A percentile compares a stretch with the other conserved stretches of the same genome.
These are phyloP conservation scores for Russula sp. DNA, from an alignment of 768 basidiomycete species.

Conservation along the genomic window DNA sequence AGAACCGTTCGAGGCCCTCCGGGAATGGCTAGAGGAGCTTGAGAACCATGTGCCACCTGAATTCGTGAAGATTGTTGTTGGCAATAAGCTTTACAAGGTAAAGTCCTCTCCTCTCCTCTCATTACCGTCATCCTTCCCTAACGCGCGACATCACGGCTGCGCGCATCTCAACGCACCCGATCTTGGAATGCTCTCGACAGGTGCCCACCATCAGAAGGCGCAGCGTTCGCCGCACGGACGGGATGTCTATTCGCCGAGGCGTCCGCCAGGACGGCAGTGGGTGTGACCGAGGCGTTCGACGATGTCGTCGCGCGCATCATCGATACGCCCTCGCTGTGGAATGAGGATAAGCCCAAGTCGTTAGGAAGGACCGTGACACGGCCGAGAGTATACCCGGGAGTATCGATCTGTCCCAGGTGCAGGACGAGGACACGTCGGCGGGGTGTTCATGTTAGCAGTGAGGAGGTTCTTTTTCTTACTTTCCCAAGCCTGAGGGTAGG, in stretches of 20 bases:
- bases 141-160: background rate
- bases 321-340: constrained; percentile 82
- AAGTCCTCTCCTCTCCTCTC: background rate
- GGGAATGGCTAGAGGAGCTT: constrained; percentile 87
- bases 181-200: constrained; percentile 84
- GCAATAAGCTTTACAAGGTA: constrained; percentile 92
- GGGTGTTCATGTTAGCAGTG: constrained; percentile 39
- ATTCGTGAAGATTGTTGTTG: constrained; percentile 93
- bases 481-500: too few species aligned
- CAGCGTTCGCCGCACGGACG: constrained; percentile 78
- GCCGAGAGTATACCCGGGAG: constrained; percentile 43
- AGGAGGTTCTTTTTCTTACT: too few species aligned
- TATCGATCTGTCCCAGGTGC: constrained; percentile 38
- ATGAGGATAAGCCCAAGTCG: constrained; percentile 35
- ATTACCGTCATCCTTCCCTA: background rate
- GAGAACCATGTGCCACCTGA: constrained; percentile 86
- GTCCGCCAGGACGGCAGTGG: constrained; percentile 78
- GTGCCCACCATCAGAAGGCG: constrained; percentile 76
- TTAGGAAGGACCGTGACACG: constrained; percentile 17
- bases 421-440: constrained; percentile 31
- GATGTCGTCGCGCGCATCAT: constrained; percentile 80
- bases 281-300: constrained; percentile 68
- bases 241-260: constrained; percentile 86
- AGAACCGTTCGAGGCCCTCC: constrained; percentile 91
- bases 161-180: background rate